These are phyloP conservation scores for Stachybotrys elegans DNA, from an alignment of 2,329 filamentous ascomycete species.

Conservation along the genomic window DNA sequence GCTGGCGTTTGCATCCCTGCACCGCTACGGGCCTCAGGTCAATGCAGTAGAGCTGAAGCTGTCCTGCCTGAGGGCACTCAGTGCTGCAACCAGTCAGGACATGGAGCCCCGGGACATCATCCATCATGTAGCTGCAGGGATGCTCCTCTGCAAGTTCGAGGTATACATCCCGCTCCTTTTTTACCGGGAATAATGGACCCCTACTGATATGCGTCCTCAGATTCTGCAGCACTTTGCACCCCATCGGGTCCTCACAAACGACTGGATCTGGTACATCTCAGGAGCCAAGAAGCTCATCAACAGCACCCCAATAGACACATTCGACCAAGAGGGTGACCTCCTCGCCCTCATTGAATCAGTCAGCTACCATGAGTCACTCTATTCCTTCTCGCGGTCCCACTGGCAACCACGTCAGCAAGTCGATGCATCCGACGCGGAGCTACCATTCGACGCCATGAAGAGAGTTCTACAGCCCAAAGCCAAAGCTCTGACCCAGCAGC, in stretches of 20 bases:
- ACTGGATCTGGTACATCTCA: not conserved
- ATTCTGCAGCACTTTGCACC: not conserved
- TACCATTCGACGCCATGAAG: not conserved
- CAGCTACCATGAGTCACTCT: not conserved
- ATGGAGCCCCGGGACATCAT: not conserved
- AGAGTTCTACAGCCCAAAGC: not conserved
- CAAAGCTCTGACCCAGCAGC: not conserved
- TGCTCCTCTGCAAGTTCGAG: slow-evolving; percentile 2
- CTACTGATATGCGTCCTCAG: not conserved
- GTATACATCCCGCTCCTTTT: not conserved
- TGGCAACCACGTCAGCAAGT: not conserved
- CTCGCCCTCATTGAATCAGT: not conserved
- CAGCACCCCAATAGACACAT: not conserved
- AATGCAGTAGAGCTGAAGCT: not conserved
- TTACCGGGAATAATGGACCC: not conserved
- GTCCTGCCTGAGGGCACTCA: not conserved
- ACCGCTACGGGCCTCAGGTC: not conserved
- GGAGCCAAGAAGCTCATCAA: not conserved
- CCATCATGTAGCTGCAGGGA: slow-evolving; percentile 1
- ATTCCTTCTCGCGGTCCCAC: not conserved
- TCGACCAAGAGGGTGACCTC: not conserved
- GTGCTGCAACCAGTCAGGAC: not conserved
- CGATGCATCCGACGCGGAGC: not conserved
- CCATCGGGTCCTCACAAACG: not conserved
- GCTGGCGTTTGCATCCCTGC: not conserved